phyloP scores from a whole-genome alignment of 1,139 yeast genomes.

The Geotrichum cucujoidarum region DNA sequence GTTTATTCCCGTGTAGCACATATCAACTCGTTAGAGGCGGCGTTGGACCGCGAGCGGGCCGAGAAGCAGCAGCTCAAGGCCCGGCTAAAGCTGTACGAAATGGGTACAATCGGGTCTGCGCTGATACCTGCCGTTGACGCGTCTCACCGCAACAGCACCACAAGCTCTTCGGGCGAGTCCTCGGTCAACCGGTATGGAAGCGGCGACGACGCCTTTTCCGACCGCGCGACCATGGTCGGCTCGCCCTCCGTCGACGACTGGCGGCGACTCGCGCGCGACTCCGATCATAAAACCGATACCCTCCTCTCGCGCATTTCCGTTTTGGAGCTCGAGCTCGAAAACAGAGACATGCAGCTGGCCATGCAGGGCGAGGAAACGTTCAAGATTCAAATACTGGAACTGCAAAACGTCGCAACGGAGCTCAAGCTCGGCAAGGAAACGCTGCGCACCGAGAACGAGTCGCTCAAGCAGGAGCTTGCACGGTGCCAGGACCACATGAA shows the following conservation, averaged over 20 bases:
- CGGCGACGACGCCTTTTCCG: conserved; percentile 4
- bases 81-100: conserved; percentile 15
- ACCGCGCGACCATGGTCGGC: conserved; percentile 10
- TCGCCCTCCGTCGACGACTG: conserved; percentile 13
- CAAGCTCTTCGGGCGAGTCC: not conserved
- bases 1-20: conserved; percentile 27
- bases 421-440: conserved; percentile 11
- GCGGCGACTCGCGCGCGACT: not conserved
- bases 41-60: conserved; percentile 25
- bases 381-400: not conserved
- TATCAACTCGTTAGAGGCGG: conserved; percentile 26
- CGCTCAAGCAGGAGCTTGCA: conserved; percentile 1
- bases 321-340: conserved; percentile 9
- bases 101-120: not conserved
- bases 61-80: conserved; percentile 25
- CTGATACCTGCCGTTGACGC: not conserved
- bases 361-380: not conserved
- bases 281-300: not conserved
- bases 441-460: conserved; percentile 11
- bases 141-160: not conserved
- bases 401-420: conserved; percentile 11
- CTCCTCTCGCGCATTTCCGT: conserved; percentile 1
- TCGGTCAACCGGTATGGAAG: not conserved
- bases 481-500: not conserved
- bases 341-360: conserved; percentile 5